phyloP scores from a whole-genome alignment of 2,329 filamentous ascomycete species.

The Fusarium udum region DNA sequence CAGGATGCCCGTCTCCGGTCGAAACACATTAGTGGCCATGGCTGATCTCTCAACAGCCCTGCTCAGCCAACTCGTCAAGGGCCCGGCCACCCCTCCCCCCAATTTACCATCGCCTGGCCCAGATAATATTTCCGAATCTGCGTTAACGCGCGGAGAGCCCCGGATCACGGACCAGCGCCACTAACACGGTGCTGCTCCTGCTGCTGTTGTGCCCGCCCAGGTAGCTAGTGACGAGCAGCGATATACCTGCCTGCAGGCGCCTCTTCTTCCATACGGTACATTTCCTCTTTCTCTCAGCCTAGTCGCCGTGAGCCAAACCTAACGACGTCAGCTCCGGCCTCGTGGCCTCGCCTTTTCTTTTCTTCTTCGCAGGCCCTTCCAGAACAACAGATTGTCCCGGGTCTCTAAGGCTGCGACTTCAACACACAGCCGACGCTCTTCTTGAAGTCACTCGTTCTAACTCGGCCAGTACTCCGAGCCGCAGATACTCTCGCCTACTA shows the following conservation, averaged over 20 bases:
- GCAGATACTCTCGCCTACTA: conserved; percentile 1
- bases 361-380: conserved; percentile 36
- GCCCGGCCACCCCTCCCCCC: conserved; percentile 49
- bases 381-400: conserved; percentile 26
- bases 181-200: conserved; percentile 45
- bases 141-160: conserved; percentile 58
- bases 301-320: conserved; percentile 38
- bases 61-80: conserved; percentile 50
- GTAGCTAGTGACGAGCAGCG: conserved; percentile 44
- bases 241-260: conserved; percentile 47
- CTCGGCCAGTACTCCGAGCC: conserved; percentile 5
- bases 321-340: conserved; percentile 43
- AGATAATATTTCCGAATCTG: conserved; percentile 62
- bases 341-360: conserved; percentile 40
- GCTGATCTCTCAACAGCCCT: conserved; percentile 53
- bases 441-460: conserved; percentile 31
- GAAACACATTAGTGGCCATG: conserved; percentile 55
- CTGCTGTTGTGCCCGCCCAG: conserved; percentile 47
- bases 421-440: background rate
- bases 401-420: conserved; percentile 21
- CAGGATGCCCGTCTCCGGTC: conserved; percentile 50
- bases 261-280: conserved; percentile 41
- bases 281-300: conserved; percentile 41
- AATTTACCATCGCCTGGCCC: conserved; percentile 52
- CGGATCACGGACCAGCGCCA: conserved; percentile 51